These are phyloP conservation scores for Quercus berberidifolia DNA, from an alignment of 306 rosid species.

Conservation along the genomic window DNA sequence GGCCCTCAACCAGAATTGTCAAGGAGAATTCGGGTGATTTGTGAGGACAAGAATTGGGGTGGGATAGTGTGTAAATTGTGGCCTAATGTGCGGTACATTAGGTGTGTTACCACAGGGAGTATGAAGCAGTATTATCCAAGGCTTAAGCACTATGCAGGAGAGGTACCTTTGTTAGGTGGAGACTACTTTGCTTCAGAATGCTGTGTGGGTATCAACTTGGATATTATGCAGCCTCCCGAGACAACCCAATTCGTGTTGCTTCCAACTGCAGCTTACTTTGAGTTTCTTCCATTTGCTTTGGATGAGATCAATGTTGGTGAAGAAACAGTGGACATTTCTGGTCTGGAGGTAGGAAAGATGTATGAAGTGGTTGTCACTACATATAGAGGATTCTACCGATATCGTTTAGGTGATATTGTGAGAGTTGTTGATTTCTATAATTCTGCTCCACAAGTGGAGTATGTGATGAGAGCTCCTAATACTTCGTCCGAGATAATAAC, in stretches of 20 bases:
- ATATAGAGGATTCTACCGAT: constrained; percentile 55
- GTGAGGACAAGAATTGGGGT: constrained; percentile 39
- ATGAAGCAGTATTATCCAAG: constrained; percentile 55
- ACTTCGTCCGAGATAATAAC: constrained; percentile 41
- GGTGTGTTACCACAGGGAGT: constrained; percentile 60
- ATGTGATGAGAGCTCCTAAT: constrained; percentile 62
- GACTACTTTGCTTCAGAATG: constrained; percentile 68
- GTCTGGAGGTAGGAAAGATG: constrained; percentile 63
- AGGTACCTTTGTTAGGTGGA: constrained; percentile 52
- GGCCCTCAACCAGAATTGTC: constrained; percentile 56
- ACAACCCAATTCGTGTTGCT: constrained; percentile 45
- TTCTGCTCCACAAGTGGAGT: constrained; percentile 51
- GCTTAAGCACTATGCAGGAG: constrained; percentile 56
- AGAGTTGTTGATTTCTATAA: constrained; percentile 56
- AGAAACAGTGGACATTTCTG: constrained; percentile 44
- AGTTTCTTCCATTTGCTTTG: constrained; percentile 64
- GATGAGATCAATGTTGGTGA: constrained; percentile 22
- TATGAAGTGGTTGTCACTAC: constrained; percentile 69
- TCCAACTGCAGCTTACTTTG: constrained; percentile 69
- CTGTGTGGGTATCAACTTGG: constrained; percentile 54
- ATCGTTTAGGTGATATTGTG: constrained; percentile 61
- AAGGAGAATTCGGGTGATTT: constrained; percentile 36
- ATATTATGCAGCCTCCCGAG: constrained; percentile 49
- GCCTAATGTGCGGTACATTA: constrained; percentile 52
- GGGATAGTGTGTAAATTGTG: constrained; percentile 50